A percentile compares a stretch with the other conserved stretches of the same genome.
Conservation (phyloP, 805 yeast species). For the Yamadazyma tumulicola region DNA sequence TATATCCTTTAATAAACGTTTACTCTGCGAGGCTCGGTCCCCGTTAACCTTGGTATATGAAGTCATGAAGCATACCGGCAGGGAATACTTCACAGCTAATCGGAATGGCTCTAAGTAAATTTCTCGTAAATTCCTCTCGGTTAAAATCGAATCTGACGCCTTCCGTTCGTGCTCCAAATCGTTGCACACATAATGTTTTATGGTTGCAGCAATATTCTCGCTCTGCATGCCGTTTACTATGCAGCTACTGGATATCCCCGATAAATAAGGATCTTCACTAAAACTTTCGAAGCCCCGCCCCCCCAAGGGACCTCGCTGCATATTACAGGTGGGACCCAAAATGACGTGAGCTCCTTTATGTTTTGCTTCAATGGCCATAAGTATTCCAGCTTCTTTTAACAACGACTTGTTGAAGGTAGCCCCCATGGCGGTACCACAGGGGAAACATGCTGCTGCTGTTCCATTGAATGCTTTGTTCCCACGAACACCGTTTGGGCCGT, state of each 20-base stretch:
- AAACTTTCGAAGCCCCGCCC: conserved; percentile 34
- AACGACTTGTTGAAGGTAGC: conserved; percentile 35
- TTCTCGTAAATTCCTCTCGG: conserved; percentile 30
- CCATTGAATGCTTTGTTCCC: conserved; percentile 28
- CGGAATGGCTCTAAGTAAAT: conserved; percentile 33
- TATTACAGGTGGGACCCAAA: conserved; percentile 31
- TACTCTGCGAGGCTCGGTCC: conserved; percentile 24
- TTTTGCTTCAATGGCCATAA: conserved; percentile 32
- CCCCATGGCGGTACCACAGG: conserved; percentile 33
- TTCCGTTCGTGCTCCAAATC: conserved; percentile 32
- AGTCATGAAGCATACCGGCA: conserved; percentile 30
- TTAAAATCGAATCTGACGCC: conserved; percentile 24
- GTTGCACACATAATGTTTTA: conserved; percentile 32
- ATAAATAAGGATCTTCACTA: conserved; percentile 30
- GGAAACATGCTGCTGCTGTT: conserved; percentile 29
- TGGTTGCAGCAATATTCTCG: conserved; percentile 27
- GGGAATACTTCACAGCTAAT: conserved; percentile 27
- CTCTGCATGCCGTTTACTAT: conserved; percentile 27
- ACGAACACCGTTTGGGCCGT: conserved; percentile 34
- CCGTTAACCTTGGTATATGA: conserved; percentile 31
- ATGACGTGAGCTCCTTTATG: conserved; percentile 28
- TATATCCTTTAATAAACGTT: conserved; percentile 19
- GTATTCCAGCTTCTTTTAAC: conserved; percentile 24
- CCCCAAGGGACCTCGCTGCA: conserved; percentile 32
- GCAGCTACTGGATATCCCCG: conserved; percentile 25